A percentile compares a stretch with the other conserved stretches of the same genome.
These are phyloP conservation scores for Oenanthe sinensis DNA, from an alignment of 129 eudicot species.

Conservation along the genomic window DNA sequence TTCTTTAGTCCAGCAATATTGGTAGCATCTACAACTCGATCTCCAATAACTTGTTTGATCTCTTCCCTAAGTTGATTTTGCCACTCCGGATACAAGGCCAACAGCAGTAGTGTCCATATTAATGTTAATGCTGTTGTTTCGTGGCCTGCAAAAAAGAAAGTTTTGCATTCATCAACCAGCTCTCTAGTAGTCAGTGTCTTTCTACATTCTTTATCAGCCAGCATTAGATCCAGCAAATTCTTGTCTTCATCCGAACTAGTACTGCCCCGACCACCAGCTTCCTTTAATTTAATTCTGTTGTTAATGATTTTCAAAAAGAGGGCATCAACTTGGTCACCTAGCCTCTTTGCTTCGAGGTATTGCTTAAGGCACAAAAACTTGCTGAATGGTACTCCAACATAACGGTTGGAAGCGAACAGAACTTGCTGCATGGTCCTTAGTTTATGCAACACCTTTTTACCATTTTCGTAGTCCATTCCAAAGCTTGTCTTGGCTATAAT, in stretches of 20 bases:
- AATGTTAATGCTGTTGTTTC: conserved; percentile 51
- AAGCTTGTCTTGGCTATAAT: conserved; percentile 82
- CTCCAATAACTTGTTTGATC: conserved; percentile 62
- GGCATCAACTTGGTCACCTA: conserved; percentile 65
- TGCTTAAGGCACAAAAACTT: conserved; percentile 41
- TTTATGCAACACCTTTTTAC: conserved; percentile 49
- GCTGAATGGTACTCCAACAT: conserved; percentile 80
- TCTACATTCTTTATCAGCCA: conserved; percentile 32
- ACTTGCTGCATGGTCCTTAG: conserved; percentile 55
- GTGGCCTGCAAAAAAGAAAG: conserved; percentile 54
- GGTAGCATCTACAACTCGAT: conserved; percentile 53
- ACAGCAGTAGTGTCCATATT: conserved; percentile 53
- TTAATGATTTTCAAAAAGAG: conserved; percentile 45
- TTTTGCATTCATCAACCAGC: conserved; percentile 63
- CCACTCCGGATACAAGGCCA: conserved; percentile 76
- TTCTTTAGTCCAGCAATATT: conserved; percentile 73
- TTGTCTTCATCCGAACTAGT: conserved; percentile 17
- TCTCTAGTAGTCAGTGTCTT: conserved; percentile 46
- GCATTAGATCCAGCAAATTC: conserved; percentile 58
- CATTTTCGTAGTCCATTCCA: conserved; percentile 47
- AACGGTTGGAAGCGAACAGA: conserved; percentile 59
- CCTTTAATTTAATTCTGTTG: conserved; percentile 25
- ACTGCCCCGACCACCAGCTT: background rate
- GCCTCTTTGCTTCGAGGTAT: conserved; percentile 49
- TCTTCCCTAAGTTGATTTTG: conserved; percentile 73